Evolutionary conservation across 2,329 filamentous ascomycete genomes (phyloP), one percentile per base, ranked within the genome.

Genomic region (Calonectria ilicicola): DNA sequence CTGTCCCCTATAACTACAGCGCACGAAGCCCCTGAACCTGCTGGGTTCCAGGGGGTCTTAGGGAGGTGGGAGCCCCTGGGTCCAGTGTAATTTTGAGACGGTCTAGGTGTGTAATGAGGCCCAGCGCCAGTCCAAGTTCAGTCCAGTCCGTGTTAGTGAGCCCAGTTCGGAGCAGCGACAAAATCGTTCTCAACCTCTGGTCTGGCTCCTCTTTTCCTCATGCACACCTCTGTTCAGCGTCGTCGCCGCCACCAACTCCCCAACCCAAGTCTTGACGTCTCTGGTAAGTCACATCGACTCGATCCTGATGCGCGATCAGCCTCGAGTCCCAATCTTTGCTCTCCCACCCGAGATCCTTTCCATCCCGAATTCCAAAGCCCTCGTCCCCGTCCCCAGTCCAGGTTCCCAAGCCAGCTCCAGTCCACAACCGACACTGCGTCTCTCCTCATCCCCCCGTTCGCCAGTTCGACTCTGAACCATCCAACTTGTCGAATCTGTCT

Each of bases 171-270:
- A 21, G 77, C 79, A 80, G 78, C 81, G 82, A 83, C 84, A 84
- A 85, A 85, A 84, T 84, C 83, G 79, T 82, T 82, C 53, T 60
- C 80, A 80, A 82, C 83, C 80, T 84, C 80, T 78, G 75, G 76
- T 70, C 80, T 79, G 78, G 80, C 82, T 85, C 84, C 84, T 85
- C 84, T 85, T 85, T 85, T 85, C 84, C 83, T 82, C 82, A 82
- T 84, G 80, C 83, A 84, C 84, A 84, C 82, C 81, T 80, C 81
- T 83, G 81, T 79, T 79, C 82, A 79, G 78, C 79, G 80, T 80
- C 73, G 76, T 79, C 79, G 75, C 81, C 82, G 78, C 79, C 81
- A 82, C 79, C 80, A 81, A 79, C 78, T 82, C 78, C 75, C 64
- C 80, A 81, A 78, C 71, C 77, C 78, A 75, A 76, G 77, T 82